Evolutionary conservation across 805 yeast genomes (phyloP), one percentile per base, ranked within the genome.

Genomic region (Candida odintsovae): DNA sequence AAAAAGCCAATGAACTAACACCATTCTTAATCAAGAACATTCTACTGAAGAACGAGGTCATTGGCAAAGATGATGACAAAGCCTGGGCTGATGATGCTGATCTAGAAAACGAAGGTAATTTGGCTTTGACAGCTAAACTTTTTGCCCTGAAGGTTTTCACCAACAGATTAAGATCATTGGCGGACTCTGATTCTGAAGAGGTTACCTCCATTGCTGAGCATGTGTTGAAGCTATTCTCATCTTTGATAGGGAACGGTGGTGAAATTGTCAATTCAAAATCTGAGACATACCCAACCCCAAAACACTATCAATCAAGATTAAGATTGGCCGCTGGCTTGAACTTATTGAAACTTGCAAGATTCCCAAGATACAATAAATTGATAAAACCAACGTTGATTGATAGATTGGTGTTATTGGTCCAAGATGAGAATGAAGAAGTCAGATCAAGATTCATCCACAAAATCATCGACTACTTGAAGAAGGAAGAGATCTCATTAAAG

Each of bases 191-290:
- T 0, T 60, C 55, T 2, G 65, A 66, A 0, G 61, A 73, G 2
- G 64, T 73, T 2, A 65, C 55, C 3, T 69, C 72, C 13, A 65
- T 75, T 38, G 78, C 84, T 0, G 77, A 73, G 46, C 87, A 89
- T 15, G 80, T 86, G 0, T 64, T 88, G 50, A 86, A 83, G 55
- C 65, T 89, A 23, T 69, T 89, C 26, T 70, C 78, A 29, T 78
- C 89, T 1, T 68, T 86, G 29, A 77, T 89, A 42, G 78, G 81
- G 1, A 83, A 83, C 59, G 85, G 86, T 40, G 96, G 96, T 25
- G 96, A 90, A 56, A 73, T 89, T 28, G 77, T 82, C 2, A 51
- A 75, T 44, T 50, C 60, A 21, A 70, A 71, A 45, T 55, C 71
- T 5, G 67, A 63, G 10, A 64, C 66, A 16, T 71, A 64, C 53